Conservation (phyloP, 106 monocot species). For the Amphibolis antarctica region DNA sequence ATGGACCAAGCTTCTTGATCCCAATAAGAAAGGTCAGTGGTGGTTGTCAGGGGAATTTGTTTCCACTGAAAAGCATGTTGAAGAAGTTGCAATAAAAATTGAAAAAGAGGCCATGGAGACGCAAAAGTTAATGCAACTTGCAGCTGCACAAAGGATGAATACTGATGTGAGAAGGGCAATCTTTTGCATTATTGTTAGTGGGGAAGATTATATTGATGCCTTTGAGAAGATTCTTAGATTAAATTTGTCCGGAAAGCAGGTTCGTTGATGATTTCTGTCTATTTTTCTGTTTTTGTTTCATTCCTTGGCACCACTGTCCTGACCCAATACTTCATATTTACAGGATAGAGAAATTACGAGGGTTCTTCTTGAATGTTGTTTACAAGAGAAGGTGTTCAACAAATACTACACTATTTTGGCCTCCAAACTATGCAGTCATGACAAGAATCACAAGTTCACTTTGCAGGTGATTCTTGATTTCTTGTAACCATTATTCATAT, state of each 20-base stretch:
- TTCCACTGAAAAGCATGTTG: constrained; percentile 27
- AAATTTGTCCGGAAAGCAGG: constrained; percentile 87
- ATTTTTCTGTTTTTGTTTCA: constrained; percentile 3
- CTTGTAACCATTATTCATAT: not conserved
- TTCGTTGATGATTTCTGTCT: constrained; percentile 1
- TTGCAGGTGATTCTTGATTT: constrained; percentile 43
- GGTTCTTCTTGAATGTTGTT: constrained; percentile 85
- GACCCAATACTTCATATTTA: not conserved
- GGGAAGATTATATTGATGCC: constrained; percentile 87
- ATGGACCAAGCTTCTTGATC: constrained; percentile 81
- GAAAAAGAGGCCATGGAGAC: constrained; percentile 51
- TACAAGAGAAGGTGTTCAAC: constrained; percentile 90
- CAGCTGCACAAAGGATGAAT: constrained; percentile 84
- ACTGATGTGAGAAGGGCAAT: constrained; percentile 81
- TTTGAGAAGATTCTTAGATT: constrained; percentile 89
- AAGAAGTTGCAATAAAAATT: constrained; percentile 45
- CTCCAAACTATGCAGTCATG: constrained; percentile 86
- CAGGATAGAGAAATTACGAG: constrained; percentile 96
- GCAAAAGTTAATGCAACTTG: constrained; percentile 75
- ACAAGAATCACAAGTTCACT: constrained; percentile 93
- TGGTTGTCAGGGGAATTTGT: constrained; percentile 62
- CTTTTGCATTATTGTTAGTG: constrained; percentile 92
- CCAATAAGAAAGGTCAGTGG: constrained; percentile 96
- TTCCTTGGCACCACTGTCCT: not conserved
- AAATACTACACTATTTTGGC: constrained; percentile 82